Evolutionary conservation across 169 alveolate species (phyloP), one percentile per base, ranked within the genome.

Genomic region (Eimeria necatrix): DNA sequence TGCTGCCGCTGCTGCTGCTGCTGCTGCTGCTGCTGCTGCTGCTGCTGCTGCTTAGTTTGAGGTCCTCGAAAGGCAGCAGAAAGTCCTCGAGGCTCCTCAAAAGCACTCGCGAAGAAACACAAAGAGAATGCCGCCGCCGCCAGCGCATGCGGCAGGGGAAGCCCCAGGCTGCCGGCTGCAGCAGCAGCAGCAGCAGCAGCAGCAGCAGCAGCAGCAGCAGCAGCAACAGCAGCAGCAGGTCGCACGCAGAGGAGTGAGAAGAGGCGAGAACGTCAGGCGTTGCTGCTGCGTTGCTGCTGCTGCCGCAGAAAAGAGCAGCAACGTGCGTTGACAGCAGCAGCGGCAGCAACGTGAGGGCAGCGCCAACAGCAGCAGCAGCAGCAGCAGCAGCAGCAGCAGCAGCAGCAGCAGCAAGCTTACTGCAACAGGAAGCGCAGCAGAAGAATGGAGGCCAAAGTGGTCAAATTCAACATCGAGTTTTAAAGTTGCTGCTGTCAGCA

Each of bases 151-250:
- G 87, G 22, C 87, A 76, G 10, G 87, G 87, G 26, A 76, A 76
- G 3, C 48, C 14, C 87, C 87, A 76, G 7, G 32, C 4, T 9
- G 32, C 61, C 46, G 64, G 87, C 87, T 76, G 87, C 87, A 76
- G 32, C 32, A 71, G 73, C 73, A 71, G 51, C 46, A 71, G 83
- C 83, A 71, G 51, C 83, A 71, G 83, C 83, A 71, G 51, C 83
- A 71, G 16, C 83, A 71, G 83, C 83, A 71, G 51, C 83, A 71
- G 24, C 49, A 71, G 83, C 83, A 71, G 49, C 83, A 71, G 83
- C 53, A 71, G 53, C 83, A 71, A 48, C 51, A 71, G 49, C 83
- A 71, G 83, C 53, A 71, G 20, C 53, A 18, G 56, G 8, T 10
- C 60, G 56, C 61, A 3, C 7, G 61, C 60, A 76, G 87, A 7